phyloP scores from a whole-genome alignment of 305 asterid species.

The Fraxinus angustifolia region DNA sequence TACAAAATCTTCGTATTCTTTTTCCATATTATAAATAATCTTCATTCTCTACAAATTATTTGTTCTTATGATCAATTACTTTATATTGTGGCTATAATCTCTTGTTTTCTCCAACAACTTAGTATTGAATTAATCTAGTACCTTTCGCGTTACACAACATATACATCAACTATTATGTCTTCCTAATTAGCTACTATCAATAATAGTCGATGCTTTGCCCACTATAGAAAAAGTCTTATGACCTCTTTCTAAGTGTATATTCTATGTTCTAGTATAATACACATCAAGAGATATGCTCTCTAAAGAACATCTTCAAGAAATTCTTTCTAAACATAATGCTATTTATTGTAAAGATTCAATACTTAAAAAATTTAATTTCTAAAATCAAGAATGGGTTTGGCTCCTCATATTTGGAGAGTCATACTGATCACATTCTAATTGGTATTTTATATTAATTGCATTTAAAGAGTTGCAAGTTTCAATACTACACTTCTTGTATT shows the following conservation, averaged over 20 bases:
- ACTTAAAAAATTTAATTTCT: no score
- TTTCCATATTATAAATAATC: no score
- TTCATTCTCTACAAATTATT: no score
- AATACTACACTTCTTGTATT: background rate
- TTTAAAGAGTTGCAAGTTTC: background rate
- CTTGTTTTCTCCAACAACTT: no score
- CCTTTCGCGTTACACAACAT: no score
- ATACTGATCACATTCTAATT: background rate
- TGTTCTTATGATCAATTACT: no score
- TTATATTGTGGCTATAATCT: no score
- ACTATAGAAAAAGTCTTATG: background rate
- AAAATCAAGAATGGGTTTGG: no score
- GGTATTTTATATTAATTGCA: background rate
- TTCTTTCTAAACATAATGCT: background rate
- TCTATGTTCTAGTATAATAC: background rate
- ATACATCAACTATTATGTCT: no score
- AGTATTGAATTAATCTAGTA: no score
- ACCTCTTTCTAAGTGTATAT: background rate
- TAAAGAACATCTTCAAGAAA: background rate
- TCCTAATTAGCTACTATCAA: background rate
- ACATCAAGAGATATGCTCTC: background rate
- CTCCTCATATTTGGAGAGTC: background rate
- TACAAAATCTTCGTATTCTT: no score
- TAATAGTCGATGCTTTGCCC: background rate
- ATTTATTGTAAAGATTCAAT: background rate